A percentile compares a stretch with the other conserved stretches of the same genome.
Evolutionary conservation across 306 rosid species (phyloP).

Genomic region (Lathyrus oleraceus): DNA sequence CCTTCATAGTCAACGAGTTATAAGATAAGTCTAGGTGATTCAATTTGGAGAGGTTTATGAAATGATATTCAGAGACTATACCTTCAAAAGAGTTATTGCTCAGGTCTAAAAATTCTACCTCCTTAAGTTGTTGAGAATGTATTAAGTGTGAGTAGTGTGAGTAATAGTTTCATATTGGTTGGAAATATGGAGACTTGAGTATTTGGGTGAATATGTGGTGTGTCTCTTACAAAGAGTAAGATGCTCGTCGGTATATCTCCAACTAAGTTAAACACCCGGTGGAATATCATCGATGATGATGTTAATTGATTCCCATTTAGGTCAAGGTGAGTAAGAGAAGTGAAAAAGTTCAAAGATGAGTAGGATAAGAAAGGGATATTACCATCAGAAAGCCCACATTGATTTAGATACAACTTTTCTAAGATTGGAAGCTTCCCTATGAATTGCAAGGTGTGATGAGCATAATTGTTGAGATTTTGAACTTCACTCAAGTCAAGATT

Average conservation of each 20-base stretch:
- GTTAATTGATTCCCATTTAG: neutral
- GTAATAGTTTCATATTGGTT: too few relatives aligned
- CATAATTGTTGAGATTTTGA: neutral
- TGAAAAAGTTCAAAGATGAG: neutral
- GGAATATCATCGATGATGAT: neutral
- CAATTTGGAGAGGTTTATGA: conserved; percentile 6
- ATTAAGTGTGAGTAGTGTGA: too few relatives aligned
- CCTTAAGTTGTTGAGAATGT: too few relatives aligned
- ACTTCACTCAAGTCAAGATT: neutral
- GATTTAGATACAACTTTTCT: neutral
- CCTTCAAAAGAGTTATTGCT: neutral
- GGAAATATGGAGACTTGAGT: too few relatives aligned
- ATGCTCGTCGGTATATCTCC: neutral
- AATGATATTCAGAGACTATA: neutral
- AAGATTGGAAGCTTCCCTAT: neutral
- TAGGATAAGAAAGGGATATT: neutral
- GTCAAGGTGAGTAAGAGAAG: neutral
- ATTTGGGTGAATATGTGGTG: too few relatives aligned
- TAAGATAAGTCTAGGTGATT: rapidly evolving
- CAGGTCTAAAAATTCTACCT: neutral
- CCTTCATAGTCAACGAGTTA: neutral
- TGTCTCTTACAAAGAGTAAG: too few relatives aligned
- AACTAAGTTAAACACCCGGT: too few relatives aligned
- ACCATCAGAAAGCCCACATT: neutral
- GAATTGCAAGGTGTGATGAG: neutral